Conservation (phyloP, 331 rosid genomes). For the Telfairia occidentalis region DNA sequence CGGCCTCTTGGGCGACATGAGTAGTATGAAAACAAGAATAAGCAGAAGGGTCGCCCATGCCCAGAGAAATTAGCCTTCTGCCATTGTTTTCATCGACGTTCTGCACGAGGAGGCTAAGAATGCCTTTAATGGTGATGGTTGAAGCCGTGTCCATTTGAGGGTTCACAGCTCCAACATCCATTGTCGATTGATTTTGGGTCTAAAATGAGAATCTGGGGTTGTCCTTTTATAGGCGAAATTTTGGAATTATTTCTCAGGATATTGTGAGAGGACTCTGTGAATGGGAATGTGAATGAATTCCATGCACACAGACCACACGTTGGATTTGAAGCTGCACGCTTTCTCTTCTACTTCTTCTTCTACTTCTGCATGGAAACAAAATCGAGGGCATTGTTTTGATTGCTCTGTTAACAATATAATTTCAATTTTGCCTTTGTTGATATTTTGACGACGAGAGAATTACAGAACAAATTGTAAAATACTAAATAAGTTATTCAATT, state of each 20-base stretch:
- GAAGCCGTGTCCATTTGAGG: conserved; percentile 36
- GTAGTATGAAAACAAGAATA: conserved; percentile 46
- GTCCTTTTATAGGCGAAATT: background rate
- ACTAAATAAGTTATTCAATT: too few relatives aligned
- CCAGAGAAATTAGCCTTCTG: conserved; percentile 47
- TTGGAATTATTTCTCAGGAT: background rate
- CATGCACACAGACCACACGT: conserved; percentile 23
- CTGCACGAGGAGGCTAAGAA: conserved; percentile 46
- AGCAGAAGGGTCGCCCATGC: conserved; percentile 84
- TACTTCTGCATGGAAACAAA: conserved; percentile 19
- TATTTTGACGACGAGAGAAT: background rate
- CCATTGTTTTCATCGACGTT: conserved; percentile 24
- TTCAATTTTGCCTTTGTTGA: background rate
- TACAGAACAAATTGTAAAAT: background rate
- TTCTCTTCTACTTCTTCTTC: background rate
- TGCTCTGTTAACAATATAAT: background rate
- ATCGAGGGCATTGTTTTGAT: background rate
- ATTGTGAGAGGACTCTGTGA: background rate
- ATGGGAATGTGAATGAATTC: background rate
- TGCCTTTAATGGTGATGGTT: conserved; percentile 74
- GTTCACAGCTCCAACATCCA: conserved; percentile 33
- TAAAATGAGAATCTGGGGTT: background rate
- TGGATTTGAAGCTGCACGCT: conserved; percentile 1
- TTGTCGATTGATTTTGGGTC: background rate
- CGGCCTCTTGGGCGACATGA: conserved; percentile 43